phyloP scores from a whole-genome alignment of 176 grass and related monocot genomes.

The Oryza coarctata region DNA sequence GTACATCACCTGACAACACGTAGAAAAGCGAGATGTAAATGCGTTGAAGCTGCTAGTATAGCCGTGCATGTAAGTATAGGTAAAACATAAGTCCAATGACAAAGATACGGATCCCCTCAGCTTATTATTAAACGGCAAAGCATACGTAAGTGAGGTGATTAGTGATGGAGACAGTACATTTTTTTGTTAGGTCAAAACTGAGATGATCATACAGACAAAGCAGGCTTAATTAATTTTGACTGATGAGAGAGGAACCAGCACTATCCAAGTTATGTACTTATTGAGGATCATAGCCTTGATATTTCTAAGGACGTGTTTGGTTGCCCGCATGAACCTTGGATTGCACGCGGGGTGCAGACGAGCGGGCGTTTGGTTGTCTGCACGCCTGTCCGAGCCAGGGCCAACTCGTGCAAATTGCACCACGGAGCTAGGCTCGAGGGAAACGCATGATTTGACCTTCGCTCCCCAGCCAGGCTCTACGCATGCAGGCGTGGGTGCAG shows the following conservation, averaged over 20 bases:
- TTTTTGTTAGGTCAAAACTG: neutral
- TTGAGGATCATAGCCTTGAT: too few species aligned
- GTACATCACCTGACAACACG: neutral
- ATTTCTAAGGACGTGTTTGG: too few species aligned
- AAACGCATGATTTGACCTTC: too few species aligned
- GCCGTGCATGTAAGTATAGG: neutral
- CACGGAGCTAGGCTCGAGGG: too few species aligned
- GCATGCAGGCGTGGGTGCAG: too few species aligned
- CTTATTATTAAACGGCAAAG: neutral
- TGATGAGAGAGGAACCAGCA: neutral
- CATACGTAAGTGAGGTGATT: neutral
- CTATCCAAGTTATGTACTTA: neutral
- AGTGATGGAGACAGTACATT: neutral
- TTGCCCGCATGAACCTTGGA: too few species aligned
- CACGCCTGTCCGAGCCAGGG: too few species aligned
- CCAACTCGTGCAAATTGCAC: too few species aligned
- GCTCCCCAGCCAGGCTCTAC: too few species aligned
- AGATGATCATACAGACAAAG: neutral
- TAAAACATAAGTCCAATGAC: constrained; percentile 6
- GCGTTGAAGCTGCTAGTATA: neutral
- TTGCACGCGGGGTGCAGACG: too few species aligned
- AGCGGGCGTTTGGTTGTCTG: too few species aligned
- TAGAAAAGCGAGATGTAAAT: neutral
- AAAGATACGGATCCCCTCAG: neutral
- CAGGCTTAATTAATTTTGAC: neutral